Evolutionary conservation across 805 yeast species (phyloP).

Genomic region (Debaryomyces prosopidis): DNA sequence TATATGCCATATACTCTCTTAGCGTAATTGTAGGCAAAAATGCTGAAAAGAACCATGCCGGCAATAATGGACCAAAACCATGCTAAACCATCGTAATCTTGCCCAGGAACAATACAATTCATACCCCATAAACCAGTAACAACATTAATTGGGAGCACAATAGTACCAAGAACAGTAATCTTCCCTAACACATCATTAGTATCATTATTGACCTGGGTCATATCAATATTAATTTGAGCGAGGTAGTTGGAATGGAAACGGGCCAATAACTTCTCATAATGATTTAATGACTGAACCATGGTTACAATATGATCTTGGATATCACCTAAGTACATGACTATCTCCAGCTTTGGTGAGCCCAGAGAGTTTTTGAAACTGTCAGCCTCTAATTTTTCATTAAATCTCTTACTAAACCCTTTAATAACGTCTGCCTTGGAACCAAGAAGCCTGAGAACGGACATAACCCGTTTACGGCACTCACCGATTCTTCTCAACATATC

Average conservation of each 20-base stretch:
- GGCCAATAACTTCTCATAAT: conserved; percentile 90
- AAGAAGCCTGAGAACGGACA: conserved; percentile 80
- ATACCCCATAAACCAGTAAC: conserved; percentile 98
- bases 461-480: conserved; percentile 90
- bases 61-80: conserved; percentile 44
- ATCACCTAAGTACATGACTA: conserved; percentile 93
- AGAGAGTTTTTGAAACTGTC: not conserved
- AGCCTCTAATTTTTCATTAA: conserved; percentile 38
- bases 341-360: conserved; percentile 56
- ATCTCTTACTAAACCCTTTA: conserved; percentile 89
- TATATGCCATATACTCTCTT: conserved; percentile 39
- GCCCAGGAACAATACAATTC: conserved; percentile 98
- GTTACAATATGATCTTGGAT: conserved; percentile 97
- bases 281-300: conserved; percentile 93
- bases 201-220: conserved; percentile 95
- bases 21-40: conserved; percentile 41
- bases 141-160: conserved; percentile 91
- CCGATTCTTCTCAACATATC: conserved; percentile 95
- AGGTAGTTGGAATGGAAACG: conserved; percentile 94
- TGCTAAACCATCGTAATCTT: conserved; percentile 42
- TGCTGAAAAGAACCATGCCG: conserved; percentile 35
- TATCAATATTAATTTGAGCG: conserved; percentile 96
- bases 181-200: conserved; percentile 95
- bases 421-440: conserved; percentile 98
- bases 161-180: conserved; percentile 90